phyloP scores from a whole-genome alignment of 495 filamentous ascomycete genomes.

The Glarea lozoyensis region DNA sequence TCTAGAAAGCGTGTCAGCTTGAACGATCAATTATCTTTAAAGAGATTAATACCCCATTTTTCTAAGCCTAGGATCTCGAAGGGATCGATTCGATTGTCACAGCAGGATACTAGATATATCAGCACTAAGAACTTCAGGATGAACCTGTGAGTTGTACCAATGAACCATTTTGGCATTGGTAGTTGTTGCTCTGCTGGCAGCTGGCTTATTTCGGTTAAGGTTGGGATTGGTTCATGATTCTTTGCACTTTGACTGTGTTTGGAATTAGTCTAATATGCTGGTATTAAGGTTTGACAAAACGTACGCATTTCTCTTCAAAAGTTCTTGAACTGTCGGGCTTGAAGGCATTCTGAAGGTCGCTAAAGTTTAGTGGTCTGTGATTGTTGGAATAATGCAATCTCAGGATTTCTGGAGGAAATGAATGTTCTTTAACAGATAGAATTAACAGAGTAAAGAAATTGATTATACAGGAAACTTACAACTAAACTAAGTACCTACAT shows the following conservation, averaged over 20 bases:
- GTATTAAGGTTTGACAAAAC: neutral
- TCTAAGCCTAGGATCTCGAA: conserved; percentile 18
- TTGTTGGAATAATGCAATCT: no score
- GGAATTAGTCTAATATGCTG: neutral
- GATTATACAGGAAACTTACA: no score
- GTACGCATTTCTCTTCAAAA: neutral
- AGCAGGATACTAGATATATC: conserved; percentile 17
- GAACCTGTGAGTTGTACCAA: neutral
- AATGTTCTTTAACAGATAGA: no score
- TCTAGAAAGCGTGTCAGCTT: neutral
- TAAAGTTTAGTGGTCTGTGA: neutral
- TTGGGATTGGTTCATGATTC: conserved; percentile 2
- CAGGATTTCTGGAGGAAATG: no score
- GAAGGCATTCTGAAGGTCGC: no score
- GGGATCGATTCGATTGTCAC: conserved; percentile 20
- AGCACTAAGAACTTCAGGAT: neutral
- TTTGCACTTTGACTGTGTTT: neutral
- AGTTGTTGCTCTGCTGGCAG: neutral
- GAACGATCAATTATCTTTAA: neutral
- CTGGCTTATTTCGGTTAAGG: conserved; percentile 1
- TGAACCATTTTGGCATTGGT: neutral
- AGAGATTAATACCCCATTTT: conserved; percentile 7
- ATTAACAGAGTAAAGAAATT: no score
- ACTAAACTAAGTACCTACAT: no score
- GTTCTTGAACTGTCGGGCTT: neutral